These are phyloP conservation scores for Apiotrichum sp. DNA, from an alignment of 1,284 basidiomycete species.

Conservation along the genomic window DNA sequence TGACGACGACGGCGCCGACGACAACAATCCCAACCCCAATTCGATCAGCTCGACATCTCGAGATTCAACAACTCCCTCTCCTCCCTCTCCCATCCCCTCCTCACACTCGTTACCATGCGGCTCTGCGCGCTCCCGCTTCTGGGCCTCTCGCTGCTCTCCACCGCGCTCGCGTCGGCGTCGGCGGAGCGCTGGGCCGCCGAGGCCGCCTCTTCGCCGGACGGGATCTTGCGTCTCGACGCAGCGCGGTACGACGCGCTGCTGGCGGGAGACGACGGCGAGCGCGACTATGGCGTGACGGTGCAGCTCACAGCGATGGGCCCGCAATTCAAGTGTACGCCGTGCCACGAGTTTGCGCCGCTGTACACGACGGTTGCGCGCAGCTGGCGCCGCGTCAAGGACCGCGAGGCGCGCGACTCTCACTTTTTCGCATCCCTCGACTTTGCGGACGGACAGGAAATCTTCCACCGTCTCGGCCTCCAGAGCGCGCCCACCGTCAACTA, in stretches of 20 bases:
- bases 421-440: slow-evolving; percentile 93
- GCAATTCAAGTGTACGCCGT: slow-evolving; percentile 58
- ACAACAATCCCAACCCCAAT: no score
- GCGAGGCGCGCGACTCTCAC: slow-evolving; percentile 63
- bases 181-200: slow-evolving; percentile 49
- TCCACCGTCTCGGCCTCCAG: slow-evolving; percentile 64
- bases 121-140: slow-evolving; percentile 11
- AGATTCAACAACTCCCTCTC: no score
- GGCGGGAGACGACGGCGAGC: slow-evolving; percentile 50
- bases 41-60: no score
- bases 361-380: slow-evolving; percentile 71
- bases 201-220: slow-evolving; percentile 60
- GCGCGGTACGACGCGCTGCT: slow-evolving; percentile 65
- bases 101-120: slow-evolving; percentile 16
- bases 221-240: slow-evolving; percentile 71
- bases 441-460: slow-evolving; percentile 63
- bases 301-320: slow-evolving; percentile 78
- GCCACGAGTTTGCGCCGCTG: slow-evolving; percentile 68
- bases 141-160: slow-evolving; percentile 13
- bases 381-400: slow-evolving; percentile 59
- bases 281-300: slow-evolving; percentile 76
- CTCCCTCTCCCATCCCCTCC: background rate
- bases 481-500: slow-evolving; percentile 76
- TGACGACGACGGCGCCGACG: no score
- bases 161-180: slow-evolving; percentile 21